Evolutionary conservation across 768 basidiomycete species (phyloP), one percentile per base, ranked within the genome.

Genomic region (Chiua virens): DNA sequence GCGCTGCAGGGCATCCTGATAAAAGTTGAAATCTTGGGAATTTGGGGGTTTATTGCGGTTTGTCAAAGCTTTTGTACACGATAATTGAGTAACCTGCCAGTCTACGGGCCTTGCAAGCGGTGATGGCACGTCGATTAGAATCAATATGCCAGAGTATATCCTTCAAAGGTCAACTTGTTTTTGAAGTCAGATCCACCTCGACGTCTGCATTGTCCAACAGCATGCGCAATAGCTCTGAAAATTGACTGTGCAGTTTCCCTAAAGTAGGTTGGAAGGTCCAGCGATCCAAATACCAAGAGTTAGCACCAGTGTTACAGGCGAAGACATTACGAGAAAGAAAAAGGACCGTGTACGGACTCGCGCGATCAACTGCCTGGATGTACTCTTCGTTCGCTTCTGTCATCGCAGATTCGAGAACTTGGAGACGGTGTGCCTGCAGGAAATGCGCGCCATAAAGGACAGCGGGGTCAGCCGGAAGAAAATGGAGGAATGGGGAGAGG

Each of bases 301-400:
- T 30, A 14, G 30, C 30, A 34, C 17, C 15, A 34, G 34, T 34
- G 28, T 30, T 4, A 47, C 25, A 9, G 10, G 40, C 17, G 22
- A 21, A 21, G 20, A 17, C 14, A 34, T 15, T 5, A 17, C 34
- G 34, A 18, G 14, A 20, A n/a, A 25, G 30, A 20, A 21, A 38
- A 28, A 17, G n/a, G 18, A 22, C 1, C 1, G 36, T 3, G 9
- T 21, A 79, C 87, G 64, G 45, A 92, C 92, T 91, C 2, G 91
- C 86, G 49, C 87, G 82, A 49, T 80, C 74, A 3, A 95, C 81
- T 2, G 89, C 89, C 22, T 72, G 73, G 8, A 77, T 66, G 56
- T 95, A 95, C 49, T 94, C 90, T 27, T 76, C 79, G 60, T 95
- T 94, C 0, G 84, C 89, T 5, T 69, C 58, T 10, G 74, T 69